Base-by-base conservation (phyloP, 73 alveolate species). In the Paramecium caudatum region DNA sequence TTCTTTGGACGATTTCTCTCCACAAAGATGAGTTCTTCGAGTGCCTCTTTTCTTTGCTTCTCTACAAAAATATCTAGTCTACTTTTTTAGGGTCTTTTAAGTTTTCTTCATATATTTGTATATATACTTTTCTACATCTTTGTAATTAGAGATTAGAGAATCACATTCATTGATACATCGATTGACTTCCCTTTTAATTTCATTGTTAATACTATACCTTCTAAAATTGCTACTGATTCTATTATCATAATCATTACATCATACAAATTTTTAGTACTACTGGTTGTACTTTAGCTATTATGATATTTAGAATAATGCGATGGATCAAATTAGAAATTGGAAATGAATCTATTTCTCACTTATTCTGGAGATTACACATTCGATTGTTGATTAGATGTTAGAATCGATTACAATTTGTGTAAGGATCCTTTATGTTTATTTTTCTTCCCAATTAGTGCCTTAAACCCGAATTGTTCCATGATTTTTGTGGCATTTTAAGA, bases 251-350 rank as follows among this genome's bases (percentile, higher is more conserved):
- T 55, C 30, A 55, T 55, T 55, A 55, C 80, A 10, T 55, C 30
- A 55, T 55, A 55, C 80, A 55, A 55, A 55, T 55, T 55, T 55
- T 55, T 55, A 12, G 80, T 55, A 55, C 80, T 55, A 55, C 80
- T 55, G 16, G 46, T 55, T 37, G 80, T 55, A 55, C 80, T 55
- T 55, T 55, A 12, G 12, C 80, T 55, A 23, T 55, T 55, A 23
- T 55, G 80, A 55, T 55, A 43, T 27, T 55, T 27, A 19, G 80
- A 55, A 55, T 55, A 55, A 27, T 55, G 80, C 46, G 30, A 27
- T 0, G 80, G 80, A 5, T 55, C 80, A 55, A 55, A 55, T 27
- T 55, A 13, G 30, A 55, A 55, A 55, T 55, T 55, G 8, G 80
- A 55, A 55, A 43, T 43, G 30, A 55, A 55, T 23, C 80, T 21